Evolutionary conservation across 108 stramenopile genomes (phyloP).

Genomic region (Cyclotella sp.): DNA sequence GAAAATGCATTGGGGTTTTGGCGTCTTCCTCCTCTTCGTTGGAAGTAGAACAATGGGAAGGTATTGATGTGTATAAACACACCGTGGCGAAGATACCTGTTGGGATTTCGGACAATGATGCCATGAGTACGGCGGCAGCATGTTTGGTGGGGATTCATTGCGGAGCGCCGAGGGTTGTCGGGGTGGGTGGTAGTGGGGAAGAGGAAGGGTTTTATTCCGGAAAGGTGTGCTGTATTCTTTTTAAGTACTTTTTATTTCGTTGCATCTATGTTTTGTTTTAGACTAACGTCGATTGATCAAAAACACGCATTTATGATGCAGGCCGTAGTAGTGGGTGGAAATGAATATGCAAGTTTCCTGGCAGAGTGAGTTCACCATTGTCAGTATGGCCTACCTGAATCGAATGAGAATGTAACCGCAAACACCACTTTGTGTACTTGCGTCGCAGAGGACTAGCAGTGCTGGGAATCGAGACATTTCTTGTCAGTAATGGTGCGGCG

Average conservation of each 20-base stretch:
- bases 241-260: not conserved
- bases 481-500: constrained; percentile 62
- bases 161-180: constrained; percentile 55
- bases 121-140: constrained; percentile 64
- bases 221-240: constrained; percentile 24
- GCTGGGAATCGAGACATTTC: constrained; percentile 67
- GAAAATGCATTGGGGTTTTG: not conserved
- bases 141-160: constrained; percentile 67
- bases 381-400: too few relatives aligned
- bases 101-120: constrained; percentile 60
- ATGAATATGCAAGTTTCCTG: constrained; percentile 69
- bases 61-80: constrained; percentile 52
- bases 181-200: constrained; percentile 61
- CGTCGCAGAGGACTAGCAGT: constrained; percentile 55
- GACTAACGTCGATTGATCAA: not conserved
- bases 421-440: too few relatives aligned
- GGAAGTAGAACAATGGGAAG: constrained; percentile 15
- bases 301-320: constrained; percentile 12
- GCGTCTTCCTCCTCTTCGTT: not conserved
- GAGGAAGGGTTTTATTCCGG: constrained; percentile 43
- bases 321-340: constrained; percentile 78
- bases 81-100: constrained; percentile 66
- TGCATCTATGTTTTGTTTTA: constrained; percentile 1
- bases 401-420: too few relatives aligned
- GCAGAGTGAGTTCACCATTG: constrained; percentile 55